Percentiles rank a stretch among this genome's conserved stretches.
phyloP scores from a whole-genome alignment of 2,329 filamentous ascomycete genomes.

The Penicillium sp. region DNA sequence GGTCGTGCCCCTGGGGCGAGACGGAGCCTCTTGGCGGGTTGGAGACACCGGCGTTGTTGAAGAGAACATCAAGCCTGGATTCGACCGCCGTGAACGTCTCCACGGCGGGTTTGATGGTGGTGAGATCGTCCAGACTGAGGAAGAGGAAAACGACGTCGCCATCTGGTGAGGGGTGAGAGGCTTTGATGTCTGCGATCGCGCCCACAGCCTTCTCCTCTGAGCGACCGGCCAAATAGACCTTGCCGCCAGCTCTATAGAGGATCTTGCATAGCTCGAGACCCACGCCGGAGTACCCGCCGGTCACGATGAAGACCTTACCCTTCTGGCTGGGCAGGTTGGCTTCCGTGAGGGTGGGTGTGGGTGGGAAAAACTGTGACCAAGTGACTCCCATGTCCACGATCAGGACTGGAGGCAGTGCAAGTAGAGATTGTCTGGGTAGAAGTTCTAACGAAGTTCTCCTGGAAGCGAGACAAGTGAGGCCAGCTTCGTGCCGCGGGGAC shows the following conservation, averaged over 20 bases:
- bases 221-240: constrained; percentile 23
- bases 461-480: too few relatives aligned
- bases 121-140: neutral
- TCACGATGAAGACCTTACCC: constrained; percentile 28
- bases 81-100: constrained; percentile 40
- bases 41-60: constrained; percentile 44
- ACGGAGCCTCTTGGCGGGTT: constrained; percentile 24
- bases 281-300: constrained; percentile 20
- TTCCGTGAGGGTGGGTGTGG: constrained; percentile 19
- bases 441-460: too few relatives aligned
- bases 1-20: constrained; percentile 30
- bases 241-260: constrained; percentile 19
- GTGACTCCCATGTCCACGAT: constrained; percentile 17
- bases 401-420: too few relatives aligned
- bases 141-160: constrained; percentile 1
- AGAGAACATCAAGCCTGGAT: constrained; percentile 44
- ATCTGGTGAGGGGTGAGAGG: neutral
- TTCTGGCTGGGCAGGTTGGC: constrained; percentile 18
- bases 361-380: constrained; percentile 24
- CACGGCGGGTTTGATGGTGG: constrained; percentile 31
- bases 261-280: constrained; percentile 23
- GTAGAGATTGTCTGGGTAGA: too few relatives aligned
- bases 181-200: neutral
- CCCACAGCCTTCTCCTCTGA: constrained; percentile 24
- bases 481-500: too few relatives aligned